Base-by-base conservation (phyloP, 495 filamentous ascomycete genomes). In the Tuber melanosporum region DNA sequence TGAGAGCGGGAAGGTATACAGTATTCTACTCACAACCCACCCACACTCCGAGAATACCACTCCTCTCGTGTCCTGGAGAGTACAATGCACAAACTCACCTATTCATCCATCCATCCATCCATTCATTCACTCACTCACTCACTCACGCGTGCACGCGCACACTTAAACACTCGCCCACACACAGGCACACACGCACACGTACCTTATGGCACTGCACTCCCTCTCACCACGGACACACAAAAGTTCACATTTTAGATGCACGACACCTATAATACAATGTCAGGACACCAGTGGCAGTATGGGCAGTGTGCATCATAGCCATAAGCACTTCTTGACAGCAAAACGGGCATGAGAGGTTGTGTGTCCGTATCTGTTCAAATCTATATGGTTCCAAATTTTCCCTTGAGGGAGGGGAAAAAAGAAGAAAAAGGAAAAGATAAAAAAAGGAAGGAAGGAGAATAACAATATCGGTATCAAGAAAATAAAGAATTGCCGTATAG, bases 1-100 rank as follows among this genome's bases (percentile, higher is more conserved):
- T 22, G n/a, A 78, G 76, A 73, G 52, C 76, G 70, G 76, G 73
- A 78, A 75, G 73, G 46, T 42, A 75, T n/a, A 32, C 32, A 32
- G 32, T 32, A 70, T 17, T 78, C 70, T 32, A 41, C 47, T 49
- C 77, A 73, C 73, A 79, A 69, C 57, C 44, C 72, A 45, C 44
- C 77, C 78, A 69, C 73, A 62, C 77, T 70, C 75, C 52, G 22
- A 57, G n/a, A 22, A n/a, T 57, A 22, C 52, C 52, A 15, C 9
- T 32, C 26, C n/a, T 15, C 52, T 62, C n/a, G n/a, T 62, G 10
- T n/a, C 52, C 26, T 62, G n/a, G n/a, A 62, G 52, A 5, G n/a
- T 15, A 0, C 49, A 3, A 8, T 57, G n/a, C 49, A 57, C 49
- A 57, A 57, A 26, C 49, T 57, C 46, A 20, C 32, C 32, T 32